Evolutionary conservation across 2,329 filamentous ascomycete species (phyloP), one percentile per base, ranked within the genome.

Genomic region (Trichoderma endophyticum): DNA sequence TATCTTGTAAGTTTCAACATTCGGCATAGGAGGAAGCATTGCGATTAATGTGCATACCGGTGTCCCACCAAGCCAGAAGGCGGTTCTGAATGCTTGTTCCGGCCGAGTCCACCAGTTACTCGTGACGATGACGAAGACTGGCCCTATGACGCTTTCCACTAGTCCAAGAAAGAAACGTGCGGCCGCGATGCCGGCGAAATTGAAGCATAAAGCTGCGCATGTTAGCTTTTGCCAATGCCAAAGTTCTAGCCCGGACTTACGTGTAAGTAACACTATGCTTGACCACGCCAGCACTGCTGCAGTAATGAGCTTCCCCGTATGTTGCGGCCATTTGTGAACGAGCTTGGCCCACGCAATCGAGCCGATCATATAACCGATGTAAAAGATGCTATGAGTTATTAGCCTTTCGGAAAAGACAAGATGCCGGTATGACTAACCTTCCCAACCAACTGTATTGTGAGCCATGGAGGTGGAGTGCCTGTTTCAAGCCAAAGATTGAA

Each of bases 31-130:
- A 21, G 8, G 9, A 51, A 11, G 3, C 2, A 21, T 21, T 51
- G 0, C 7, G 9, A 21, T 1, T n/a, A 9, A 11, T 51, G 21
- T 21, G 9, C 43, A 6, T 51, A 51, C 43, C n/a, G 43, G 43
- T 12, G 43, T 51, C n/a, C 43, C 43, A 12, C 43, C 43, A 21
- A 51, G 43, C 43, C 43, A 51, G n/a, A 51, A 51, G n/a, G 43
- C 60, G 0, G 60, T 63, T 6, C 60, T 63, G 14, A 63, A 63
- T 11, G 60, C 60, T 39, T 63, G 60, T 43, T 63, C 60, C 4
- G 34, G 60, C 28, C 60, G 60, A 43, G 60, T 63, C 60, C 60
- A 63, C 60, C 60, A 63, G 34, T 63, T 63, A 26, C 60, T 43
- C 5, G 60, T 63, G 34, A 63, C 60, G n/a, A 63, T 63, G 24